Evolutionary conservation across 1,139 yeast species (phyloP).

Genomic region (Wickerhamomyces sp.): DNA sequence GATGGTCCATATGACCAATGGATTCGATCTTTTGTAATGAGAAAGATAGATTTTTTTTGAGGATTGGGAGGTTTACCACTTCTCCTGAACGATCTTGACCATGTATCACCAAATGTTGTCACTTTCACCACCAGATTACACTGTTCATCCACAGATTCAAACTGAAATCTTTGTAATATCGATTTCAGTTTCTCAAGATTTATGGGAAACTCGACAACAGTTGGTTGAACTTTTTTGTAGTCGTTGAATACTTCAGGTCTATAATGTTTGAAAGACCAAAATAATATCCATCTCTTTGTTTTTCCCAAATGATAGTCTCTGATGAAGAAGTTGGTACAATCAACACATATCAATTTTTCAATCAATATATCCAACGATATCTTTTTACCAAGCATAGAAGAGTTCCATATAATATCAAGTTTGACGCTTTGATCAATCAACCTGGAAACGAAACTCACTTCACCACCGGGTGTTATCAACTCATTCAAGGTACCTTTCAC

Average conservation of each 20-base stretch:
- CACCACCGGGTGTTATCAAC: conserved; percentile 38
- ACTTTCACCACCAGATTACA: conserved; percentile 2
- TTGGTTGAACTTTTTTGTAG: conserved; percentile 6
- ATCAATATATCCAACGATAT: conserved; percentile 25
- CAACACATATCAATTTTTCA: conserved; percentile 13
- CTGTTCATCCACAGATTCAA: background rate
- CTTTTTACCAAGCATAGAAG: conserved; percentile 34
- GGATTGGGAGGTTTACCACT: conserved; percentile 6
- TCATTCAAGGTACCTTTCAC: conserved; percentile 25
- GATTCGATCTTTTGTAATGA: conserved; percentile 6
- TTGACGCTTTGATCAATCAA: conserved; percentile 29
- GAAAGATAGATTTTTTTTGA: conserved; percentile 9
- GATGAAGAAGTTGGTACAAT: conserved; percentile 26
- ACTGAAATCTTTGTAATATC: conserved; percentile 1
- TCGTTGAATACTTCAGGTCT: conserved; percentile 12
- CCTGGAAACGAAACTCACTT: conserved; percentile 29
- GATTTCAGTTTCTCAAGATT: conserved; percentile 4
- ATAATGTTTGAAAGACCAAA: conserved; percentile 30
- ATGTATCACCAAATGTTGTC: conserved; percentile 24
- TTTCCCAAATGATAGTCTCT: conserved; percentile 27
- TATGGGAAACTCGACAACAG: conserved; percentile 13
- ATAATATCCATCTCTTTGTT: conserved; percentile 37
- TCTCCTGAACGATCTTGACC: conserved; percentile 31
- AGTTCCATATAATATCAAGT: conserved; percentile 29
- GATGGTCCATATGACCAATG: conserved; percentile 17